Evolutionary conservation across 1,284 basidiomycete genomes (phyloP).

Genomic region (Porogramme epimiltina): DNA sequence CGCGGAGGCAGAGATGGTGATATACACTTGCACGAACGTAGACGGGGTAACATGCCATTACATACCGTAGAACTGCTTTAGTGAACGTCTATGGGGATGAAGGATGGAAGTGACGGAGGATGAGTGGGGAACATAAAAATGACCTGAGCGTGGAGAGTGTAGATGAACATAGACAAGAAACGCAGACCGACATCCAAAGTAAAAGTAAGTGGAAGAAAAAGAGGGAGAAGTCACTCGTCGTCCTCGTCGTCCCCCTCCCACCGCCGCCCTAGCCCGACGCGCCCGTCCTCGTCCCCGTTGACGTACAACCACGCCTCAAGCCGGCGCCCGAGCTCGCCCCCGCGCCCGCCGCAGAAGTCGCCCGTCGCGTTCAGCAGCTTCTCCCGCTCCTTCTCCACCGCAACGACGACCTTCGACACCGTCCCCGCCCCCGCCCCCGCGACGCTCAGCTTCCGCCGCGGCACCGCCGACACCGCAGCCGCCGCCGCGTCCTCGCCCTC

Average conservation of each 20-base stretch:
- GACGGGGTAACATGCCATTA: slow-evolving; percentile 13
- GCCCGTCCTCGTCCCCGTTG: slow-evolving; percentile 35
- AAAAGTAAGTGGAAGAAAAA: not conserved
- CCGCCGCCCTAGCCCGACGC: slow-evolving; percentile 27
- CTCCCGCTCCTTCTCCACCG: slow-evolving; percentile 59
- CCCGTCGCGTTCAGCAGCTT: slow-evolving; percentile 68
- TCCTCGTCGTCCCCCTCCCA: slow-evolving; percentile 32
- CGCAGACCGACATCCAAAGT: no score
- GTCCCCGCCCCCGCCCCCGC: slow-evolving; percentile 2
- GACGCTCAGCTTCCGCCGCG: slow-evolving; percentile 3
- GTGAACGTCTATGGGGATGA: slow-evolving; percentile 1
- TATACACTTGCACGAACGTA: slow-evolving; percentile 12
- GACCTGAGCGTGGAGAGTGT: no score
- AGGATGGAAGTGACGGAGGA: not conserved
- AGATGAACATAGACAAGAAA: no score
- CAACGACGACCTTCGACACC: slow-evolving; percentile 36
- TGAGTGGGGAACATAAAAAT: not conserved
- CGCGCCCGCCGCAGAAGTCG: slow-evolving; percentile 74
- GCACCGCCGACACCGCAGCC: not conserved
- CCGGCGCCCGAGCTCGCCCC: slow-evolving; percentile 71
- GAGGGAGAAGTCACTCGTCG: not conserved
- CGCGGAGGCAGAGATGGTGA: slow-evolving; percentile 2
- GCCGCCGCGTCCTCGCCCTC: slow-evolving; percentile 8
- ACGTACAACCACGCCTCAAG: slow-evolving; percentile 67
- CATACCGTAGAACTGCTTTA: slow-evolving; percentile 10